phyloP scores from a whole-genome alignment of 768 basidiomycete species.

The Termitomyces sp. region DNA sequence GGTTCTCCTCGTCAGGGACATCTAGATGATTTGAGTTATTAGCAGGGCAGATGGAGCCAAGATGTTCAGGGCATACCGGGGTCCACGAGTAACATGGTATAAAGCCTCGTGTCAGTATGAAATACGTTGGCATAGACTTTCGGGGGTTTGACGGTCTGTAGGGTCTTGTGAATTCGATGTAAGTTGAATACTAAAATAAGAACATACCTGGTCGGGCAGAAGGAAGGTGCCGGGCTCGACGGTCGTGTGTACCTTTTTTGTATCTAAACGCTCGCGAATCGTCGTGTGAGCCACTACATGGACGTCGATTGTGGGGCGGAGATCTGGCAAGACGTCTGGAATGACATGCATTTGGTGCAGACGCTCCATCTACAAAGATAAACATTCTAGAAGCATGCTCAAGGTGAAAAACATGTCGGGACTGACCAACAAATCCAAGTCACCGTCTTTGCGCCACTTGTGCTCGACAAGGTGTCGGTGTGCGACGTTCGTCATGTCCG shows the following conservation, averaged over 20 bases:
- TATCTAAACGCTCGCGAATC: conserved; percentile 22
- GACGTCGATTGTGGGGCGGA: conserved; percentile 73
- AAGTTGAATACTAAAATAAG: neutral
- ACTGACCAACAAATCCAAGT: conserved; percentile 77
- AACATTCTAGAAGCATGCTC: neutral
- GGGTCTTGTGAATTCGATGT: neutral
- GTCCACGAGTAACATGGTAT: conserved; percentile 88
- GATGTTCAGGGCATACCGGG: conserved; percentile 45
- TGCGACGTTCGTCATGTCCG: conserved; percentile 59
- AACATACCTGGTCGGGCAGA: conserved; percentile 57
- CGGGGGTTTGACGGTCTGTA: conserved; percentile 61
- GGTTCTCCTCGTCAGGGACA: conserved; percentile 67
- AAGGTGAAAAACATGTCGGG: neutral
- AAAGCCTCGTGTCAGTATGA: conserved; percentile 73
- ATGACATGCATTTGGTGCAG: conserved; percentile 87
- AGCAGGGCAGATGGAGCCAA: neutral
- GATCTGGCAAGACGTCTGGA: conserved; percentile 73
- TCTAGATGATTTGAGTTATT: conserved; percentile 37
- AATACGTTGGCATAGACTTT: conserved; percentile 69
- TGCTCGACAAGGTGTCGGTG: conserved; percentile 81
- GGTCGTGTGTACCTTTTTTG: conserved; percentile 29
- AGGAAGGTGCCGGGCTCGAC: conserved; percentile 73
- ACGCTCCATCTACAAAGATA: conserved; percentile 73
- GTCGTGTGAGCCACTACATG: conserved; percentile 45
- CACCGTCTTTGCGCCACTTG: conserved; percentile 80